These are phyloP conservation scores for Trichoderma sp. DNA, from an alignment of 2,329 filamentous ascomycete genomes.

Conservation along the genomic window DNA sequence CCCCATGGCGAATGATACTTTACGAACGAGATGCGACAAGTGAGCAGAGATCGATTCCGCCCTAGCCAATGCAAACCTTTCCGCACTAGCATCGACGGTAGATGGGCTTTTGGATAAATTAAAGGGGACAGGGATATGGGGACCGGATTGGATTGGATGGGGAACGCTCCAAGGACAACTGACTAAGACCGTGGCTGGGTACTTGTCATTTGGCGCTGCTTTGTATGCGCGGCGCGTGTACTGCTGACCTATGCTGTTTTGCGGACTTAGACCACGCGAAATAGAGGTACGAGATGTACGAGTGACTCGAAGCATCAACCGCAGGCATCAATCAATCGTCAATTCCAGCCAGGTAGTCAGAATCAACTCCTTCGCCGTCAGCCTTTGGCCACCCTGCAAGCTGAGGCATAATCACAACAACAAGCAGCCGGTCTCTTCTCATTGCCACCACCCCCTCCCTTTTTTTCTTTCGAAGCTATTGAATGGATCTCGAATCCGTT, in stretches of 20 bases:
- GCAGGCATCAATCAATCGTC: neutral
- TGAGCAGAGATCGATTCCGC: constrained; percentile 18
- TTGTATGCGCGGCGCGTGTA: neutral
- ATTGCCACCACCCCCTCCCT: neutral
- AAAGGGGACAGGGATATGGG: constrained; percentile 18
- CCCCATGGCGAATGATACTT: neutral
- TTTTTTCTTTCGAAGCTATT: neutral
- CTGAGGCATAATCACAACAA: neutral
- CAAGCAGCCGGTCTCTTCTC: neutral
- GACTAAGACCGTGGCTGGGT: neutral
- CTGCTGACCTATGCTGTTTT: neutral
- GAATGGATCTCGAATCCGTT: constrained; percentile 14
- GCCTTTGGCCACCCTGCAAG: neutral
- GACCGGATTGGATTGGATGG: constrained; percentile 8
- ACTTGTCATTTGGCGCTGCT: neutral
- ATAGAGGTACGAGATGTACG: neutral
- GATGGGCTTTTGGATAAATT: constrained; percentile 19
- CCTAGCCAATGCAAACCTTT: constrained; percentile 9
- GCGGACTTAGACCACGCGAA: neutral
- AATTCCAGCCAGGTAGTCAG: neutral
- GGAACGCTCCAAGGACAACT: neutral
- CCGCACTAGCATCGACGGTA: constrained; percentile 24
- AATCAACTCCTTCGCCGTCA: neutral
- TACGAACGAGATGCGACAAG: constrained; percentile 2
- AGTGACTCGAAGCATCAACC: neutral